A percentile compares a stretch with the other conserved stretches of the same genome.
These are phyloP conservation scores for Heimioporus sp. DNA, from an alignment of 768 basidiomycete genomes.

Conservation along the genomic window DNA sequence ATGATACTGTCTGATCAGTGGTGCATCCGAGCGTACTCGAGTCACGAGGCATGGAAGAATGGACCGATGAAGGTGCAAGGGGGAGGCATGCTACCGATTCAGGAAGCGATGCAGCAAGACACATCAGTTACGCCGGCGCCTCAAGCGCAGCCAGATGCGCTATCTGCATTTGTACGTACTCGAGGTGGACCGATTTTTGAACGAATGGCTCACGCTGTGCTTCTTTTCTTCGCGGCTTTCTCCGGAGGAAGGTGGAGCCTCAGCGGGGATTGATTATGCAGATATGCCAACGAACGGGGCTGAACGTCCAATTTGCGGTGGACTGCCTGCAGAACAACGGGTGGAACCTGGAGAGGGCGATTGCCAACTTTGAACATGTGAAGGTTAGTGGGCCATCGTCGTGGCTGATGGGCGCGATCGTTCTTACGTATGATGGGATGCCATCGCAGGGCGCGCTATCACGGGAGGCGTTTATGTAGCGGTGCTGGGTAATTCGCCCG, in stretches of 20 bases:
- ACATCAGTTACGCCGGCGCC: conserved; percentile 32
- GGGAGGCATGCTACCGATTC: conserved; percentile 25
- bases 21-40: conserved; percentile 81
- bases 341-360: conserved; percentile 80
- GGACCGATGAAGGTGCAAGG: conserved; percentile 76
- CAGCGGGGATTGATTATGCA: conserved; percentile 72
- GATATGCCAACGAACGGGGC: conserved; percentile 66
- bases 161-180: conserved; percentile 56
- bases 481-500: conserved; percentile 16
- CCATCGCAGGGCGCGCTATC: conserved; percentile 44
- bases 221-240: conserved; percentile 11
- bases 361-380: conserved; percentile 85
- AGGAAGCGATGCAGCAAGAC: conserved; percentile 18
- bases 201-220: conserved; percentile 10
- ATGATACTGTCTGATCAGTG: conserved; percentile 87
- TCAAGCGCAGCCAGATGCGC: conserved; percentile 45
- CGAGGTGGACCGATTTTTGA: conserved; percentile 1
- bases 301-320: conserved; percentile 78
- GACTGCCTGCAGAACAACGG: conserved; percentile 83
- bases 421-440: conserved; percentile 25
- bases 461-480: conserved; percentile 53
- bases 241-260: conserved; percentile 52
- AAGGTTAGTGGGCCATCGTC: conserved; percentile 51
- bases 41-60: conserved; percentile 72
- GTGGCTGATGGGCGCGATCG: conserved; percentile 3